Conservation (phyloP, 345 rosid genomes). For the Ricinus communis region DNA sequence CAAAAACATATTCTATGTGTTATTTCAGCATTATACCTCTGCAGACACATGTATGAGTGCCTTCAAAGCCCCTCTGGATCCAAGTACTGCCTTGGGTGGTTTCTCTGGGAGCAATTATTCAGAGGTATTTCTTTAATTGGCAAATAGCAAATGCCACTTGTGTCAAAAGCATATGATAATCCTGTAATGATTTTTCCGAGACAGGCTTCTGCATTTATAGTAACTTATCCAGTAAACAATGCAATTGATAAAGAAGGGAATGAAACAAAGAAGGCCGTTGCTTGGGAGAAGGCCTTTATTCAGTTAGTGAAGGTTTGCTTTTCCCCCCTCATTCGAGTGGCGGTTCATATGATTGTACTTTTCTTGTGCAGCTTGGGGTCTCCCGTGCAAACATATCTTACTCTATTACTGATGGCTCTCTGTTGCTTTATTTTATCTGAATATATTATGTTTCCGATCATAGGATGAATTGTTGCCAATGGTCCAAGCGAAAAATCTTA, state of each 20-base stretch:
- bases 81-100: constrained; percentile 92
- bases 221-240: constrained; percentile 95
- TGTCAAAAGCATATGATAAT: constrained; percentile 19
- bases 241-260: constrained; percentile 60
- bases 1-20: constrained; percentile 19
- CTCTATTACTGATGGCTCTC: background rate
- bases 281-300: constrained; percentile 98
- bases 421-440: constrained; percentile 1
- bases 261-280: constrained; percentile 68
- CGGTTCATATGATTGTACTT: background rate
- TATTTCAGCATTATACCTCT: constrained; percentile 81
- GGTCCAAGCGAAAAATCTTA: constrained; percentile 66
- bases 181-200: constrained; percentile 26
- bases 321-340: background rate
- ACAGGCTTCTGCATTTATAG: constrained; percentile 94
- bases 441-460: constrained; percentile 20
- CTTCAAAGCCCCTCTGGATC: constrained; percentile 95
- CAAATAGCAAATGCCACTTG: constrained; percentile 12
- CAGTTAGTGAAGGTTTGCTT: constrained; percentile 72
- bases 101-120: constrained; percentile 78
- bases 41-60: constrained; percentile 89
- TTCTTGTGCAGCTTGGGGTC: background rate
- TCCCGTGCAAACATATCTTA: background rate
- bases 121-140: constrained; percentile 54
- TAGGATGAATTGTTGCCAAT: constrained; percentile 87